Conservation (phyloP, 176 grass and related monocot species). For the Zoysia pacifica region DNA sequence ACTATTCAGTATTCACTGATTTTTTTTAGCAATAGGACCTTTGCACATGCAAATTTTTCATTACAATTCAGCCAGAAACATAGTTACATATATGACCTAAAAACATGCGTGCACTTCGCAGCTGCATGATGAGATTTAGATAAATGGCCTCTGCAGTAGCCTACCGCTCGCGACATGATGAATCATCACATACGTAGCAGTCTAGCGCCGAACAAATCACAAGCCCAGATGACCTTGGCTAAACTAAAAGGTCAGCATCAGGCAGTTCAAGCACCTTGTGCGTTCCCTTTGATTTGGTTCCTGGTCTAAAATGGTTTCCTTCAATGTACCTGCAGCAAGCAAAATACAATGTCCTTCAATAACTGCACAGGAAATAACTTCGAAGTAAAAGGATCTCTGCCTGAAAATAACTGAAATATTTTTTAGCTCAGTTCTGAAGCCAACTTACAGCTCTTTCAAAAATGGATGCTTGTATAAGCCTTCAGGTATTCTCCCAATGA, state of each 20-base stretch:
- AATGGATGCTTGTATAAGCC: constrained; percentile 88
- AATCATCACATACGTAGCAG: background rate
- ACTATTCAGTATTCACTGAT: background rate
- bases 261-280: constrained; percentile 91
- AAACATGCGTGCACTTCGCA: background rate
- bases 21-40: background rate
- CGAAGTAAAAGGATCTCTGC: background rate
- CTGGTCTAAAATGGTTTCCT: constrained; percentile 86
- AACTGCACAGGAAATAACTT: background rate
- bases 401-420: constrained; percentile 9
- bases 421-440: constrained; percentile 25
- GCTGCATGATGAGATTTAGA: constrained; percentile 6
- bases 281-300: constrained; percentile 72
- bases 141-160: background rate
- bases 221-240: constrained; percentile 17
- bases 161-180: background rate
- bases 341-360: constrained; percentile 4
- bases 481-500: constrained; percentile 91
- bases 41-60: constrained; percentile 2
- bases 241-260: constrained; percentile 73
- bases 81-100: constrained; percentile 21
- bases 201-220: constrained; percentile 7
- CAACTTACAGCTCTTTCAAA: constrained; percentile 85
- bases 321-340: constrained; percentile 70
- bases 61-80: constrained; percentile 7